Evolutionary conservation across 129 eudicot genomes (phyloP).

Genomic region (Flaveria sonorensis): DNA sequence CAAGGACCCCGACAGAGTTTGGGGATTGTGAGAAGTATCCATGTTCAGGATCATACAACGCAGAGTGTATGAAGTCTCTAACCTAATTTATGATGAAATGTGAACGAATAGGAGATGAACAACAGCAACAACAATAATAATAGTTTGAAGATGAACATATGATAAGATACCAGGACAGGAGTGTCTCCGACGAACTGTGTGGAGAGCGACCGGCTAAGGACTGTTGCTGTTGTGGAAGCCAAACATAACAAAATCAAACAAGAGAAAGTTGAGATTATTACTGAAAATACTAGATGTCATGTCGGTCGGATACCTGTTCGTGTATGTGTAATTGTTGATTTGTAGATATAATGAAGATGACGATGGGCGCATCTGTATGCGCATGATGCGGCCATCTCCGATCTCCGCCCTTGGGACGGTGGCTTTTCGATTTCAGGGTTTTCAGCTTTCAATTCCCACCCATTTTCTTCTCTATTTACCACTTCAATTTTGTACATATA

Average conservation of each 20-base stretch:
- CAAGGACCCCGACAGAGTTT: constrained; percentile 89
- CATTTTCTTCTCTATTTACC: no score
- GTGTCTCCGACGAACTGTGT: constrained; percentile 54
- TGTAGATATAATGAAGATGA: constrained; percentile 2
- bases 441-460: not conserved
- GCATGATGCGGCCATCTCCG: constrained; percentile 18
- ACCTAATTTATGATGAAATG: constrained; percentile 44
- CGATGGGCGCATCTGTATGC: constrained; percentile 24
- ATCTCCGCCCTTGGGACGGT: constrained; percentile 27
- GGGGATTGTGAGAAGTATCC: constrained; percentile 88
- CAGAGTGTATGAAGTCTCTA: constrained; percentile 85
- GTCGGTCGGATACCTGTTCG: no score
- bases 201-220: constrained; percentile 22
- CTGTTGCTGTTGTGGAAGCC: no score
- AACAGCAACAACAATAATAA: not conserved
- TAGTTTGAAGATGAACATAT: constrained; percentile 12
- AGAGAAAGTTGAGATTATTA: no score
- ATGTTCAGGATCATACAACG: constrained; percentile 78
- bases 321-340: no score
- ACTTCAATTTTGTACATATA: no score
- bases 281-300: no score
- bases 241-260: no score
- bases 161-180: constrained; percentile 59
- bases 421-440: constrained; percentile 37
- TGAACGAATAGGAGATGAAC: no score